Base-by-base conservation (phyloP, 352 stramenopile genomes). In the Lagenidium sp. region DNA sequence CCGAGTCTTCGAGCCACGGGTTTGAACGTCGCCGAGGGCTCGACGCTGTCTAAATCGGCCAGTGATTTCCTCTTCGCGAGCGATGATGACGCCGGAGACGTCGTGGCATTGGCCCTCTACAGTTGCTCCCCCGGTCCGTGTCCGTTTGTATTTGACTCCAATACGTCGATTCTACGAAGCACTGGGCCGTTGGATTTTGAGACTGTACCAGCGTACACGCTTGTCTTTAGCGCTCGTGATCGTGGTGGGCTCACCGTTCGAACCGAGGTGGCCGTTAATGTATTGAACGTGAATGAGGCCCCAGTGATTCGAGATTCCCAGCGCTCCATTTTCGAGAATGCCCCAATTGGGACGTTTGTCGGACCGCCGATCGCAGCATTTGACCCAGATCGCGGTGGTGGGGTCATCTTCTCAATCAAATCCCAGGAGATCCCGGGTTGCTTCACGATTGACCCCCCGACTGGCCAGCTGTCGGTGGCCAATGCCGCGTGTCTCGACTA, bases 401-500 rank as follows among this genome's bases (percentile, higher is more conserved):
- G 24, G 28, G 53, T 78, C 2, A 13, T 39, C 8, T 77, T 59
- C 29, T 46, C 43, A 5, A 50, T 79, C 4, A 36, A 13, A n/a
- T 52, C 50, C 6, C 65, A 82, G 43, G 50, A 65, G 1, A 25
- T 63, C 13, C 34, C 54, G 25, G 65, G 51, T 0, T 82, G 69
- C 19, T 44, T 79, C 19, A 39, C 58, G 19, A 65, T 79, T 21
- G 57, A 63, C 10, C 6, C 48, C 18, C 19, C 20, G n/a, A 55
- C 63, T 8, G 69, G 69, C 1, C 69, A 77, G 41, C 8, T 82
- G 7, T 69, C 19, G 16, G 54, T 82, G 15, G 44, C 38, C 10
- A 64, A 49, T 21, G 29, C 32, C 16, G 48, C 46, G 1, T 82
- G 69, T 21, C 76, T 82, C 30, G 69, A 82, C 29, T 79, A 77